Percentiles rank a stretch among this genome's conserved stretches.
These are phyloP conservation scores for Tricholoma matsutake DNA, from an alignment of 768 basidiomycete species.

Conservation along the genomic window DNA sequence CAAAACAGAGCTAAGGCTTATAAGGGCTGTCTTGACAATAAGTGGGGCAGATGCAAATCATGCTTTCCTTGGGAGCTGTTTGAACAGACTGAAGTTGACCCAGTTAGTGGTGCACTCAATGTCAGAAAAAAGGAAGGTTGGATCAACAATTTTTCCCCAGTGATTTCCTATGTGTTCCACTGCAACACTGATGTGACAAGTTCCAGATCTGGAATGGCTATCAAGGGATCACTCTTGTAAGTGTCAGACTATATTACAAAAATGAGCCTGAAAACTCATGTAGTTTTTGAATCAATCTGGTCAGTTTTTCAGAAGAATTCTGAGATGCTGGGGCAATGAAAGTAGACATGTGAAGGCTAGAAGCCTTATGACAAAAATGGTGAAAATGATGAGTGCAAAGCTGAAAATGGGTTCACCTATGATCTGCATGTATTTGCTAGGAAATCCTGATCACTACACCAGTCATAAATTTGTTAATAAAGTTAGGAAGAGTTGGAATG, in stretches of 20 bases:
- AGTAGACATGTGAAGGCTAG: conserved; percentile 16
- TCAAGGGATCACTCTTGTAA: conserved; percentile 37
- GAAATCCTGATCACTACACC: conserved; percentile 38
- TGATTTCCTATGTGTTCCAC: conserved; percentile 29
- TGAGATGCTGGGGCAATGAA: conserved; percentile 16
- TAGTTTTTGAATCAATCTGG: conserved; percentile 30
- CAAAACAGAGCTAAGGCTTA: conserved; percentile 1
- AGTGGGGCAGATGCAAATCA: conserved; percentile 27
- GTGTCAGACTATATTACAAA: conserved; percentile 45
- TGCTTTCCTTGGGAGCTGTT: conserved; percentile 31
- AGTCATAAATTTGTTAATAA: conserved; percentile 29
- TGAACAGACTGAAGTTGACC: conserved; percentile 20
- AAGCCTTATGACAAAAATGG: conserved; percentile 23
- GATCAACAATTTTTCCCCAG: conserved; percentile 32
- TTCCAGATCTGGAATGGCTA: conserved; percentile 35
- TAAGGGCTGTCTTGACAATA: conserved; percentile 24
- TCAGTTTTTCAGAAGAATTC: conserved; percentile 22
- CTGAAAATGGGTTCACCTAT: conserved; percentile 32
- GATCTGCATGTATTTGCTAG: conserved; percentile 28
- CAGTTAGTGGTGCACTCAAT: conserved; percentile 23
- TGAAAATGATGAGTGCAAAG: conserved; percentile 25
- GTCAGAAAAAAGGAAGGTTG: conserved; percentile 27
- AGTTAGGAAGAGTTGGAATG: conserved; percentile 13
- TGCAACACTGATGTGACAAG: conserved; percentile 39
- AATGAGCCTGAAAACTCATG: conserved; percentile 32